These are phyloP conservation scores for Globisporangium megalacanthum DNA, from an alignment of 352 stramenopile species.

Conservation along the genomic window DNA sequence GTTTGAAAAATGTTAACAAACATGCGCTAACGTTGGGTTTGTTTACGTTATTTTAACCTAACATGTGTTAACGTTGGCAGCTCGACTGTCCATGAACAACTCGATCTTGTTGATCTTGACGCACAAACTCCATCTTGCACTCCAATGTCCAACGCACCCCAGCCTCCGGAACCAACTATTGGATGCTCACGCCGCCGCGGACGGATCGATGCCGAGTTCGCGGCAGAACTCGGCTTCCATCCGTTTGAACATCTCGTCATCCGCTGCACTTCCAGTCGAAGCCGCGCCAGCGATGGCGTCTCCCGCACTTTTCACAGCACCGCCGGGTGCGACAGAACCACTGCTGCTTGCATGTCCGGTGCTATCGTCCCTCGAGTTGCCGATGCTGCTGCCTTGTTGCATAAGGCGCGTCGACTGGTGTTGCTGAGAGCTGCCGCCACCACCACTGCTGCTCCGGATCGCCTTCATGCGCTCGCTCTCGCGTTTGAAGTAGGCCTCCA, in stretches of 20 bases:
- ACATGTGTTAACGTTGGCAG: no score
- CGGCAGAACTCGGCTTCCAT: constrained; percentile 75
- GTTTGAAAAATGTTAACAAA: no score
- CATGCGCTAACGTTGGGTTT: no score
- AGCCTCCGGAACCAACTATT: no score
- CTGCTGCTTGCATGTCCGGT: constrained; percentile 16
- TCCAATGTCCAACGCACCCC: no score
- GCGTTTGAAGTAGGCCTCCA: constrained; percentile 88
- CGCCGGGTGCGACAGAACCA: constrained; percentile 3
- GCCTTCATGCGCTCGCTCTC: constrained; percentile 76
- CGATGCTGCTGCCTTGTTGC: constrained; percentile 20
- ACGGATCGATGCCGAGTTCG: constrained; percentile 54
- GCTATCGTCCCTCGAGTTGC: constrained; percentile 11
- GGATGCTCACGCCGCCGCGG: neutral
- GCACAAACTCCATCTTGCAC: no score
- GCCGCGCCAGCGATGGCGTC: neutral
- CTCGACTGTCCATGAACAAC: no score
- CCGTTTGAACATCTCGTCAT: constrained; percentile 73
- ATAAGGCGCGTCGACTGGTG: constrained; percentile 7
- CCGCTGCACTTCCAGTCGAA: constrained; percentile 10
- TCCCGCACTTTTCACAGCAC: neutral
- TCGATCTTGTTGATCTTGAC: no score
- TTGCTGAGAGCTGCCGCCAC: constrained; percentile 1
- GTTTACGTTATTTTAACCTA: no score
- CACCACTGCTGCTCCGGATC: constrained; percentile 18